Evolutionary conservation across 208 protist genomes (phyloP).

Genomic region (Sergeia podlipaevii): DNA sequence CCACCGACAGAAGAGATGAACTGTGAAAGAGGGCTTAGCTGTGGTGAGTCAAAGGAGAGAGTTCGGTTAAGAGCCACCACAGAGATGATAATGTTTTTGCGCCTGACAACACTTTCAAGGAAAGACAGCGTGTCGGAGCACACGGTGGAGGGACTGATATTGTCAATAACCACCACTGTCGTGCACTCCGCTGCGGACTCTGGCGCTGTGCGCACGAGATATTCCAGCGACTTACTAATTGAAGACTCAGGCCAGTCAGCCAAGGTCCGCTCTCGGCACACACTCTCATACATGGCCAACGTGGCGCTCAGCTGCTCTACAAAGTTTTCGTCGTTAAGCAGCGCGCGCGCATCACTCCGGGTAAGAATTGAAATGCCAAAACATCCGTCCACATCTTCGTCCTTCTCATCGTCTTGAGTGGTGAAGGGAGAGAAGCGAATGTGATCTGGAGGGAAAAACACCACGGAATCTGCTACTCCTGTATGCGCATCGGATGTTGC

Average conservation of each 20-base stretch:
- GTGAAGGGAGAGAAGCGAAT: slow-evolving; percentile 34
- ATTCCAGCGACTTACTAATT: slow-evolving; percentile 59
- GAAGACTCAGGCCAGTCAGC: slow-evolving; percentile 57
- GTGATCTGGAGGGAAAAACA: slow-evolving; percentile 36
- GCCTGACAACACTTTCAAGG: slow-evolving; percentile 61
- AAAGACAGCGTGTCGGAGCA: slow-evolving; percentile 53
- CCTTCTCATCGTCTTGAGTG: background rate
- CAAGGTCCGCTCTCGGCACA: slow-evolving; percentile 34
- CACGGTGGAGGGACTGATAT: slow-evolving; percentile 25
- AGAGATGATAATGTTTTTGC: slow-evolving; percentile 86
- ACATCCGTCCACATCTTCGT: slow-evolving; percentile 10
- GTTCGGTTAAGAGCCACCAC: slow-evolving; percentile 64
- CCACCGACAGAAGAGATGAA: slow-evolving; percentile 75
- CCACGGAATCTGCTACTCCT: slow-evolving; percentile 8
- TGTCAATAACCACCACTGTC: slow-evolving; percentile 66
- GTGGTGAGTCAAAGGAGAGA: slow-evolving; percentile 45
- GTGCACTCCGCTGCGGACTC: slow-evolving; percentile 60
- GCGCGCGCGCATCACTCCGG: slow-evolving; percentile 31
- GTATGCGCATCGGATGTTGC: too few species aligned
- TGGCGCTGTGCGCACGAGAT: slow-evolving; percentile 55
- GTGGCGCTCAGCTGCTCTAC: slow-evolving; percentile 36
- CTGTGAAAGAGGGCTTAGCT: slow-evolving; percentile 57
- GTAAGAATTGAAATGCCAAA: slow-evolving; percentile 47
- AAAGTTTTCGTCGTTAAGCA: slow-evolving; percentile 52
- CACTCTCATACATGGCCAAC: slow-evolving; percentile 60